Evolutionary conservation across 2,329 filamentous ascomycete species (phyloP), one percentile per base, ranked within the genome.

Genomic region (Emergomyces africanus): DNA sequence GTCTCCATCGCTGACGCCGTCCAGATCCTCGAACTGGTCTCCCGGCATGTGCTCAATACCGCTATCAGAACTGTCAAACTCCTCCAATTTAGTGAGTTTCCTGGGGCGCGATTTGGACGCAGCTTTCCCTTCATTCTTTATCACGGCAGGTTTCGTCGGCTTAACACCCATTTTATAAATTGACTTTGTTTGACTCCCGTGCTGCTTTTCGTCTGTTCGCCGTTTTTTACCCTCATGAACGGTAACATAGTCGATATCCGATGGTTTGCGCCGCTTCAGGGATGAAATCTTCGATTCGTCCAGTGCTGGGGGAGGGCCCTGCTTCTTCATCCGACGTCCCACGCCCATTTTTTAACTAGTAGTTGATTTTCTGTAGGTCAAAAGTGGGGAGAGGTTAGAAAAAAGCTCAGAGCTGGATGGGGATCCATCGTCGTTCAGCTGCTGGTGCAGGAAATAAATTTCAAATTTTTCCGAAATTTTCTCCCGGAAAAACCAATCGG

Each of bases 281-380:
- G 71, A 66, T 44, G 73, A 83, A 64, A 84, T 83, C 70, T 75
- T 77, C 23, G 74, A 77, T 66, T 96, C 89, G 64, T 94, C 89
- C 65, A 96, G 81, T 64, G 87, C 81, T 69, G 87, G 83, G 58
- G 94, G 94, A 64, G 87, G 81, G 59, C 90, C 92, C 82, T 97
- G 94, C 77, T 96, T 96, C 74, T 91, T 89, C 86, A 96, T 95
- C 68, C 91, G 89, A 72, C 90, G 88, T 73, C 90, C 89, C 63
- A 85, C 83, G 79, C 90, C 91, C 91, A 96, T 96, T 69, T 96
- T 69, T 72, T 84, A 37, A 71, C 53, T 49, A 61, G 33, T 65
- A 59, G 61, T 39, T 61, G 61, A 63, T 59, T 59, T n/a, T 59
- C 62, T 57, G 57, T 44, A 65, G 58, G 58, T 49, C 62, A n/a